A percentile compares a stretch with the other conserved stretches of the same genome.
Conservation (phyloP, 106 monocot species). For the Agapanthus africanus region DNA sequence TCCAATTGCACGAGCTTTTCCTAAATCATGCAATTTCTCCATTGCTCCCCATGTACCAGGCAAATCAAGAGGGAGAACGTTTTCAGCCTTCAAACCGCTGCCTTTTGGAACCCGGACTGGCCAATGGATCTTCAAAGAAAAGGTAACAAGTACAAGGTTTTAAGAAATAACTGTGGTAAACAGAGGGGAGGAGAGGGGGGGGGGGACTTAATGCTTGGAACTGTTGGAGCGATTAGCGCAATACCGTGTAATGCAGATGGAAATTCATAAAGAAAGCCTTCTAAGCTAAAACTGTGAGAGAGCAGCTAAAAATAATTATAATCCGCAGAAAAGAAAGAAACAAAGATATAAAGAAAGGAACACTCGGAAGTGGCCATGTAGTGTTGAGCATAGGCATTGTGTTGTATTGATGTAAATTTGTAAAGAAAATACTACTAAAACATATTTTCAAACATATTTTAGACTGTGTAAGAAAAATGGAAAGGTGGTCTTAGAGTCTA, state of each 20-base stretch:
- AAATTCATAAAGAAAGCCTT: background rate
- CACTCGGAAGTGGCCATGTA: too few species aligned
- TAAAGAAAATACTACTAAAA: too few species aligned
- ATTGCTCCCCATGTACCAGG: constrained; percentile 75
- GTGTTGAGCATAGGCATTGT: too few species aligned
- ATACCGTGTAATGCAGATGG: background rate
- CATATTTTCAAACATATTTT: too few species aligned
- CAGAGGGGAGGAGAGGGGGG: too few species aligned
- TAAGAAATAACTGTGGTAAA: too few species aligned
- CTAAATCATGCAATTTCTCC: constrained; percentile 54
- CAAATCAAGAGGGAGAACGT: constrained; percentile 48
- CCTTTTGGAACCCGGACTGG: constrained; percentile 58
- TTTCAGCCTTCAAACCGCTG: constrained; percentile 28
- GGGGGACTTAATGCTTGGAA: too few species aligned
- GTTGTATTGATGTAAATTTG: too few species aligned
- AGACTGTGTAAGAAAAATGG: too few species aligned
- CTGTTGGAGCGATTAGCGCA: background rate
- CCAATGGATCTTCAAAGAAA: constrained; percentile 49
- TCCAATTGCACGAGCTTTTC: constrained; percentile 82
- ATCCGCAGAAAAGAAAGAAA: background rate
- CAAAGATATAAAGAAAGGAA: background rate
- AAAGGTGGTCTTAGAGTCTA: too few species aligned
- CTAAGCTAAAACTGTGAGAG: background rate
- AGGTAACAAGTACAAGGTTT: constrained; percentile 70
- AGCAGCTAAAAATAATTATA: background rate